Base-by-base conservation (phyloP, 176 grass and related monocot species). In the Phyllostachys edulis region DNA sequence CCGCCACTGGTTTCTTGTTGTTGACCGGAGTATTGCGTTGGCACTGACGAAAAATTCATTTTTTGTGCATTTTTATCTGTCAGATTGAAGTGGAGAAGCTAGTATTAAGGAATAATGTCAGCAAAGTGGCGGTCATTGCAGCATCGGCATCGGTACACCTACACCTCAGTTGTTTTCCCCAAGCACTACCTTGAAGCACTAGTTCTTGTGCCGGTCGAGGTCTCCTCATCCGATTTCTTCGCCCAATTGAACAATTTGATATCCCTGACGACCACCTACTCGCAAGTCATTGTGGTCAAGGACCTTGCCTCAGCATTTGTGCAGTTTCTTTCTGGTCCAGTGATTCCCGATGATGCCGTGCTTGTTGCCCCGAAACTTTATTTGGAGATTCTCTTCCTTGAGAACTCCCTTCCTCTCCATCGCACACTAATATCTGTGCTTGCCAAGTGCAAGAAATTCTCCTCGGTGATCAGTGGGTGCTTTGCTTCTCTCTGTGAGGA, bases 41-140 rank as follows among this genome's bases (percentile, higher is more conserved):
- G 32, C 40, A 27, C 44, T 52, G 60, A 84, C 44, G 10, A 21
- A 40, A 9, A 13, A 18, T 55, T 2, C 5, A 17, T 85, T 65
- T 24, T 24, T 72, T n/a, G 15, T 76, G 64, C 69, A 23, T 24
- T 71, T 45, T 83, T 37, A 55, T 54, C 50, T 11, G 38, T 68
- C 41, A 63, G 80, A 73, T 87, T 73, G 67, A 79, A 63, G 76
- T 32, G 34, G 13, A 69, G 23, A 34, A 56, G 83, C 63, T 70
- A 49, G 29, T 3, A 78, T n/a, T 4, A 7, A 37, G 62, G 84
- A 80, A 82, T 23, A 75, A 98, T 98, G 93, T 98, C 96, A 0
- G 37, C 91, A 1, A 95, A 98, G 76, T 98, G 96, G 96, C 93
- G 96, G 39, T 94, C 96, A 3, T 77, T 92, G 83, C 96, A 98